Base-by-base conservation (phyloP, 78 protist species). In the Cavenderia fasciculata region DNA sequence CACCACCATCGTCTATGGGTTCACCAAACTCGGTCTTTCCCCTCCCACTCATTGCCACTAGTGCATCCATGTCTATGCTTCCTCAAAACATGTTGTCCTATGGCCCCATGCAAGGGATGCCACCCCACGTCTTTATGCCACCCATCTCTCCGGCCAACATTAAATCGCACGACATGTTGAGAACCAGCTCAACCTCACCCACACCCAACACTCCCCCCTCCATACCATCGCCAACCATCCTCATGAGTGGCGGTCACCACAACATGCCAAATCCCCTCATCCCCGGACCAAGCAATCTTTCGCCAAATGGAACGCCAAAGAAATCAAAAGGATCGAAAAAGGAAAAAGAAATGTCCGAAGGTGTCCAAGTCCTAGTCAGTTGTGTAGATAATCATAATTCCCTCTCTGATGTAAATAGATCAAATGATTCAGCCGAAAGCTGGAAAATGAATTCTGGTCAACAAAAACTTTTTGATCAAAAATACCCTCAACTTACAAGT, bases 191-290 rank as follows among this genome's bases (percentile, higher is more conserved):
- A 10, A 57, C n/a, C 34, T 57, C 63, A 57, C 63, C 63, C n/a
- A 57, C 72, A 3, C 38, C 72, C 4, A 40, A 19, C 19, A 63
- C 72, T 3, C 72, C 72, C 14, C 72, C 72, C 7, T 63, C 72
- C n/a, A 63, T 63, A n/a, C 72, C 72, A 63, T 63, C 72, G 2
- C 72, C 72, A 63, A 38, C 72, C 6, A 38, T 47, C 2, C 33
- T 63, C 47, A 63, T 63, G 54, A 63, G 38, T 38, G n/a, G 33
- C 36, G n/a, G n/a, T n/a, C n/a, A n/a, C 72, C 43, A 33, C 12
- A 19, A 40, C 54, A 40, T 5, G 72, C 38, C n/a, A n/a, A n/a
- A n/a, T n/a, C n/a, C n/a, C n/a, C n/a, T n/a, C n/a, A n/a, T 40
- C 44, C 8, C 14, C n/a, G 72, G n/a, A 40, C 44, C 19, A 31